Base-by-base conservation (phyloP, 352 stramenopile species). In the Phytophthora litchii region DNA sequence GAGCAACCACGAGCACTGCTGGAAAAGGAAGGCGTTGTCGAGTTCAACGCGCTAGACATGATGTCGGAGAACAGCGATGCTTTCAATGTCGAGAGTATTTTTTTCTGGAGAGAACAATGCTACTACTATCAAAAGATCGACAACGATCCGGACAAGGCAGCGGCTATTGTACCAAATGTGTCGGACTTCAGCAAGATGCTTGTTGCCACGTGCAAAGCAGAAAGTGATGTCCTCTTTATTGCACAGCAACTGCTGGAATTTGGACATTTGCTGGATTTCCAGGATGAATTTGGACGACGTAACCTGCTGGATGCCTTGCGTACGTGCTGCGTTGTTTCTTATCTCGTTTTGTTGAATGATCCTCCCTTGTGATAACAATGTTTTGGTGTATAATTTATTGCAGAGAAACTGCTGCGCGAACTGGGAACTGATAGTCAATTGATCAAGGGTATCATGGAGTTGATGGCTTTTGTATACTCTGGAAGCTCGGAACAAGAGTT, bases 101-200 rank as follows among this genome's bases (percentile, higher is more conserved):
- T 91, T 49, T 92, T 90, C 42, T 94, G 84, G 84, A 77, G 72
- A 54, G 80, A 94, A 53, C 82, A 94, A 51, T 94, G 84, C 51
- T 63, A 79, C 19, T 90, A 87, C 55, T 89, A 88, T 45, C 77
- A 86, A 42, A 74, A 78, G 17, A 72, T 88, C 10, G 72, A 89
- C 36, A 77, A 80, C 3, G 70, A 88, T 25, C 54, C 74, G 4
- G 77, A 89, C 27, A 83, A 86, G 31, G 45, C 81, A 21, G 70
- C 70, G 11, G 60, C 63, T 12, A 36, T 92, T 20, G 35, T 89
- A 12, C 84, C 84, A 10, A 83, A 84, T 20, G 78, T 94, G 36
- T 80, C 78, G 0, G 78, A 89, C 25, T 94, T 88, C 44, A 85
- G 72, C 66, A 89, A 89, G 32, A 57, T 91, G 25, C 65, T 94